A percentile compares a stretch with the other conserved stretches of the same genome.
These are phyloP conservation scores for Amorphotheca resinae DNA, from an alignment of 495 filamentous ascomycete genomes.

Conservation along the genomic window DNA sequence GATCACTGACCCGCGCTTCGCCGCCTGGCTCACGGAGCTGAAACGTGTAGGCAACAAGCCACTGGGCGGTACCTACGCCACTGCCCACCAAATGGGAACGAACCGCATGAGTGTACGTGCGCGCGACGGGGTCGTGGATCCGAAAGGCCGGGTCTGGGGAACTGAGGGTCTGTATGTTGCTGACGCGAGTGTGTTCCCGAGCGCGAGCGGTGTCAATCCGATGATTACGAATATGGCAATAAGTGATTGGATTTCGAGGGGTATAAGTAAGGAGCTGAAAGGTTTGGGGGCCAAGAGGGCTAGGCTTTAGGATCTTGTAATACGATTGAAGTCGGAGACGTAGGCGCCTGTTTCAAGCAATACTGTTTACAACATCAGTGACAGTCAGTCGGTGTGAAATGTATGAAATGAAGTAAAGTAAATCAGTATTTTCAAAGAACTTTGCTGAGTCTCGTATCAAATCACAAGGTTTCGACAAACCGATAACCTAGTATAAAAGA, in stretches of 20 bases:
- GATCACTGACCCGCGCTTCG: conserved; percentile 53
- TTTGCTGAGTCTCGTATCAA: too few relatives aligned
- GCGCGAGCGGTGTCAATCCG: conserved; percentile 83
- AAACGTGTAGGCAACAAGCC: conserved; percentile 34
- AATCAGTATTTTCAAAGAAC: too few relatives aligned
- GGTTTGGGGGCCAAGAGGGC: not conserved
- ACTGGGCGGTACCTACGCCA: conserved; percentile 33
- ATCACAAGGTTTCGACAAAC: too few relatives aligned
- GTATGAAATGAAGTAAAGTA: too few relatives aligned
- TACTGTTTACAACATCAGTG: too few relatives aligned
- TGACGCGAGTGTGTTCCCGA: conserved; percentile 84
- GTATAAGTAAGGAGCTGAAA: conserved; percentile 14
- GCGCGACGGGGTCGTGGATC: conserved; percentile 59
- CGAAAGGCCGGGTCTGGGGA: conserved; percentile 65
- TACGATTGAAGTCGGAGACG: too few relatives aligned
- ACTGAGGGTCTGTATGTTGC: conserved; percentile 60
- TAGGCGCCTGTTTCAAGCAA: too few relatives aligned
- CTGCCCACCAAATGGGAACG: conserved; percentile 86
- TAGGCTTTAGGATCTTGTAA: conserved; percentile 4
- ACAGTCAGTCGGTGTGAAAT: too few relatives aligned
- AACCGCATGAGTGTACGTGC: conserved; percentile 63
- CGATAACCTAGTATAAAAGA: too few relatives aligned
- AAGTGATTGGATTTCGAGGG: conserved; percentile 20
- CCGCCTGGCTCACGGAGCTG: conserved; percentile 53
- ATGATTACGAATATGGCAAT: conserved; percentile 92